These are phyloP conservation scores for Eimeria mitis DNA, from an alignment of 169 alveolate genomes.

Conservation along the genomic window DNA sequence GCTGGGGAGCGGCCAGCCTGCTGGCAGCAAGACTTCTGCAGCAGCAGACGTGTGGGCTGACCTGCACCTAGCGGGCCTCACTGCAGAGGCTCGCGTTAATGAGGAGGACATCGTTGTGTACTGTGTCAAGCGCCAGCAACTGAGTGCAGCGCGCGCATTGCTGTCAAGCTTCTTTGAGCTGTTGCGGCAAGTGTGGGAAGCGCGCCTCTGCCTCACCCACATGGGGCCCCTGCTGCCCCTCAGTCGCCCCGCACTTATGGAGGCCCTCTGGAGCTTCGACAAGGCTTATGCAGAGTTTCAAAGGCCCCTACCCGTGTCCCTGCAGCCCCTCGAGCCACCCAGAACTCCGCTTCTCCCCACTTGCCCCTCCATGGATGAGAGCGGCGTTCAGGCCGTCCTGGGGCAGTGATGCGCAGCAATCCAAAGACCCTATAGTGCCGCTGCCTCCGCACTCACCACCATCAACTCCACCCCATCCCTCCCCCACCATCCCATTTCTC, in stretches of 20 bases:
- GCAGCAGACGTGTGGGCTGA: conserved; percentile 15
- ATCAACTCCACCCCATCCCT: not conserved
- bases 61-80: conserved; percentile 29
- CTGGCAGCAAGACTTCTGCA: not conserved
- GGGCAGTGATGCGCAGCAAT: not conserved
- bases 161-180: conserved; percentile 19
- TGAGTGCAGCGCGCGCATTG: not conserved
- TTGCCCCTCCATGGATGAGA: not conserved
- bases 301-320: not conserved
- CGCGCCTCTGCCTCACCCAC: conserved; percentile 64
- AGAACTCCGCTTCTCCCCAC: not conserved
- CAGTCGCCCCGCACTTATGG: conserved; percentile 32
- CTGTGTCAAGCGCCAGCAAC: conserved; percentile 8
- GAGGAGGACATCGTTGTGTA: conserved; percentile 54
- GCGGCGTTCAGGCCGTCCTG: not conserved
- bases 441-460: not conserved
- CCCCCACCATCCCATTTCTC: not conserved
- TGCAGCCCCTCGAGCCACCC: not conserved
- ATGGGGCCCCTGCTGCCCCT: not conserved
- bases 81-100: conserved; percentile 10
- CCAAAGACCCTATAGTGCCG: not conserved
- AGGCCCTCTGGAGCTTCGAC: conserved; percentile 31
- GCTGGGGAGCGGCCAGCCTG: not conserved
- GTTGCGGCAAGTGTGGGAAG: conserved; percentile 55
- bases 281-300: not conserved